Conservation (phyloP, 768 basidiomycete species). For the Phylloporus rhodoxanthus region DNA sequence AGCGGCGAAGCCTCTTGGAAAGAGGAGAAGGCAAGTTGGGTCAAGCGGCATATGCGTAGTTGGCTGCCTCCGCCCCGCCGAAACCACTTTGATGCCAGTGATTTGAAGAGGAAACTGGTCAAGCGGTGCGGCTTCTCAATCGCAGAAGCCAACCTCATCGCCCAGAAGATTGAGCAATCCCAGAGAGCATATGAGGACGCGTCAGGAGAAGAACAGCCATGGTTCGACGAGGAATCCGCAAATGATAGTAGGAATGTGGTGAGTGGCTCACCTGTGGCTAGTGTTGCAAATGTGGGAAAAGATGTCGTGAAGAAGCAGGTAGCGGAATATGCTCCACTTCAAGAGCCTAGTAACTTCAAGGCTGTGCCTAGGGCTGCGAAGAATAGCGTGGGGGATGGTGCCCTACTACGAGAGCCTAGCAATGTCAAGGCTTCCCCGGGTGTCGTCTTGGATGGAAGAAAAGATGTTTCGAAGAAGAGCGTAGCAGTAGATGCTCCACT, state of each 20-base stretch:
- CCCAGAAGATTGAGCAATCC: slow-evolving; percentile 16
- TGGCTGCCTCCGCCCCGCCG: slow-evolving; percentile 19
- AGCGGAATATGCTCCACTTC: no score
- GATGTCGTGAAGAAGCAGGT: no score
- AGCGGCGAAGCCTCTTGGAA: slow-evolving; percentile 19
- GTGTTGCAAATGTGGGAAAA: no score
- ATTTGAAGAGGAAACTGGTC: slow-evolving; percentile 19
- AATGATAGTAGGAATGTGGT: slow-evolving; percentile 4
- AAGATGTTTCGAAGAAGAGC: no score
- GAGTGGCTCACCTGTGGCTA: no score
- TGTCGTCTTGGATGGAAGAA: no score
- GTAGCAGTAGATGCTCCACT: no score
- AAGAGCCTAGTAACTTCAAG: no score
- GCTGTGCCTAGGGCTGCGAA: no score
- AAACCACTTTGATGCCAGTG: slow-evolving; percentile 7
- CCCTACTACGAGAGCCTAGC: no score
- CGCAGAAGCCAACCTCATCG: slow-evolving; percentile 16
- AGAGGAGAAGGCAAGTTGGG: slow-evolving; percentile 23
- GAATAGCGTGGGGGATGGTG: no score
- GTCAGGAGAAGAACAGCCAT: slow-evolving; percentile 10
- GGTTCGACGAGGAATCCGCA: slow-evolving; percentile 17
- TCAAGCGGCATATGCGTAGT: slow-evolving; percentile 25
- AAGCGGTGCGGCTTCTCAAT: slow-evolving; percentile 20
- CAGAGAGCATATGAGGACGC: slow-evolving; percentile 1
- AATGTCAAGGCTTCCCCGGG: no score